Evolutionary conservation across 176 grass and related monocot species (phyloP), one percentile per base, ranked within the genome.

Genomic region (Alloteropsis semialata): DNA sequence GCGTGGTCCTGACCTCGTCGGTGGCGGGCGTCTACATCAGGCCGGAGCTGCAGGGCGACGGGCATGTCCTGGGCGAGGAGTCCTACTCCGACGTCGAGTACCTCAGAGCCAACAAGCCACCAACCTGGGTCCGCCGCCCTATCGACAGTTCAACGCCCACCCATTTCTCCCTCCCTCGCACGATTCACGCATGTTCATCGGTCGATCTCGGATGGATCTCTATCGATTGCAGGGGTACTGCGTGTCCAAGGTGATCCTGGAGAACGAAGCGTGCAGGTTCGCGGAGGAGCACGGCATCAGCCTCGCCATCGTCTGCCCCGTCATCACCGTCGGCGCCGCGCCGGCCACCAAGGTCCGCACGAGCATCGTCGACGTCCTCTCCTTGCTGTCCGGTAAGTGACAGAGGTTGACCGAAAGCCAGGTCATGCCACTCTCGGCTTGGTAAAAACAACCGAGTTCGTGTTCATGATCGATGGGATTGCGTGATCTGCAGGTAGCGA

Each of bases 1-100:
- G 94, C 5, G 80, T 94, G 2, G 12, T 97, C 73, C 72, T 94
- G 25, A 97, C 94, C 14, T 97, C 88, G 1, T 93, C 94, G 53
- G 78, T n/a, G 14, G 56, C 84, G 1, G 71, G 70, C 5, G 74
- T 93, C 13, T 83, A 81, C 32, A 28, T 74, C 42, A 75, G 81
- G 61, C 72, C 85, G 72, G n/a, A 70, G 32, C 67, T 86, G 67
- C 9, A 72, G 11, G 82, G 72, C 48, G 60, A 44, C 37, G 82
- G 34, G 11, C 74, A 76, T 36, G 74, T 59, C 1, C 53, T 76
- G 14, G 74, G 59, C 74, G 74, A 76, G 53, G 2, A 1, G 0
- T 76, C 86, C 0, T 93, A 87, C 91, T 93, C 94, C 1, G 94
- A 97, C 45, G 48, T 93, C 36, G 81, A 87, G 1, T 91, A 73